phyloP scores from a whole-genome alignment of 768 basidiomycete species.

The Amanita inopinata region DNA sequence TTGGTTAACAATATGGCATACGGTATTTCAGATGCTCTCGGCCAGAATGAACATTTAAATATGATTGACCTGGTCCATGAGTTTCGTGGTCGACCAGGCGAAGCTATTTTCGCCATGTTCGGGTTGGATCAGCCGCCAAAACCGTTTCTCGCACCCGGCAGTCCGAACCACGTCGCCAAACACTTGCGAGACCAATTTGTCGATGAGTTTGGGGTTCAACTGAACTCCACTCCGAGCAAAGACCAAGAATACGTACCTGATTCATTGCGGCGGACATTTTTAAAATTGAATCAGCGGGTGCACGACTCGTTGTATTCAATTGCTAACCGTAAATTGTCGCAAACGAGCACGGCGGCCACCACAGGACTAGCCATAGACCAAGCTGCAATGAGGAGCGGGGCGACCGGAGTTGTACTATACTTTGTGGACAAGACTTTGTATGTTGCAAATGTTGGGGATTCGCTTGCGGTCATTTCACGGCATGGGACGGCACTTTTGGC shows the following conservation, averaged over 20 bases:
- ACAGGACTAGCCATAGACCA: no score
- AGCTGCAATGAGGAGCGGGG: slow-evolving; percentile 57
- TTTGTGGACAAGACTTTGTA: slow-evolving; percentile 71
- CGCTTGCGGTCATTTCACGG: slow-evolving; percentile 77
- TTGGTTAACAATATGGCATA: slow-evolving; percentile 90
- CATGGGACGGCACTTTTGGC: slow-evolving; percentile 66
- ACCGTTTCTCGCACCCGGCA: slow-evolving; percentile 31
- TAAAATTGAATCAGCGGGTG: slow-evolving; percentile 74
- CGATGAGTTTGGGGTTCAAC: slow-evolving; percentile 45
- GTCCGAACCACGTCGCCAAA: slow-evolving; percentile 66
- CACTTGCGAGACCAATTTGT: slow-evolving; percentile 80
- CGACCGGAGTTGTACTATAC: slow-evolving; percentile 82
- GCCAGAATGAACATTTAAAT: slow-evolving; percentile 64
- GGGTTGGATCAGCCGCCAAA: slow-evolving; percentile 54
- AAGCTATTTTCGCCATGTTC: slow-evolving; percentile 95
- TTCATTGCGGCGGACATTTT: slow-evolving; percentile 80
- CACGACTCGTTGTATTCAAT: slow-evolving; percentile 54
- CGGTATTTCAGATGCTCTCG: slow-evolving; percentile 91
- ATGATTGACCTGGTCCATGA: slow-evolving; percentile 92
- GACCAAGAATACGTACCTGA: slow-evolving; percentile 53
- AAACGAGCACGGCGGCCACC: slow-evolving; percentile 33
- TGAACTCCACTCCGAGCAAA: slow-evolving; percentile 38
- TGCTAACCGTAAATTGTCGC: slow-evolving; percentile 58
- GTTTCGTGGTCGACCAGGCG: slow-evolving; percentile 65
- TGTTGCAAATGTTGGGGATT: slow-evolving; percentile 84